phyloP scores from a whole-genome alignment of 768 basidiomycete species.

The Tricholoma terreum region DNA sequence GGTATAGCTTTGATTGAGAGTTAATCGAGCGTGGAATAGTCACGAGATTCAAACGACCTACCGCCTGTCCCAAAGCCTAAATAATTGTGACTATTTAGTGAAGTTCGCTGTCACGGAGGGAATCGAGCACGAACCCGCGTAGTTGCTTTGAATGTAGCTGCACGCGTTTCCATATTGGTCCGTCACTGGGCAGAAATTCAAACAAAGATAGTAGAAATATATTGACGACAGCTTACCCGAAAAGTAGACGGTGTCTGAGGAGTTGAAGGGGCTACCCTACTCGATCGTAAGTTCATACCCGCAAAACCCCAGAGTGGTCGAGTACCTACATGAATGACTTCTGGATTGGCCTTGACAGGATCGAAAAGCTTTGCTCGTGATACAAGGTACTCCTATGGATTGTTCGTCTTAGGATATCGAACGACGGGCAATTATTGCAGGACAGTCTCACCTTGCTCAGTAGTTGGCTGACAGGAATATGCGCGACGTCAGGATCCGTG shows the following conservation, averaged over 20 bases:
- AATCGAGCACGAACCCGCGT: conserved; percentile 51
- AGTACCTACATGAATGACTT: conserved; percentile 60
- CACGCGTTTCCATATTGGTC: conserved; percentile 90
- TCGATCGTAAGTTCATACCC: conserved; percentile 6
- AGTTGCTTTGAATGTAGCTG: conserved; percentile 88
- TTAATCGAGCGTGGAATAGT: background rate
- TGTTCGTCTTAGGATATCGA: conserved; percentile 1
- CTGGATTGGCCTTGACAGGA: conserved; percentile 57
- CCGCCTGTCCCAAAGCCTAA: conserved; percentile 93
- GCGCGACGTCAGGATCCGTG: conserved; percentile 79
- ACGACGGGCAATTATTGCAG: background rate
- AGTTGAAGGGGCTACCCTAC: conserved; percentile 78
- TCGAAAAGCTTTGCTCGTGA: conserved; percentile 80
- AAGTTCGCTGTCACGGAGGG: background rate
- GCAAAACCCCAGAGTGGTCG: background rate
- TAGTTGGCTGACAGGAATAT: conserved; percentile 78
- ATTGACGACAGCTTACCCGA: conserved; percentile 47
- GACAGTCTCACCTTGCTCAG: conserved; percentile 66
- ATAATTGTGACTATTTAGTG: background rate
- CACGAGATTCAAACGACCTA: conserved; percentile 20
- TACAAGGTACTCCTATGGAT: conserved; percentile 72
- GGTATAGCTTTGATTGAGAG: conserved; percentile 67
- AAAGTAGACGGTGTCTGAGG: conserved; percentile 95
- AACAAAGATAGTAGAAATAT: background rate
- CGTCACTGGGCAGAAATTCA: conserved; percentile 45